These are phyloP conservation scores for Eremothecium sinecaudum DNA, from an alignment of 1,139 yeast species.

Conservation along the genomic window DNA sequence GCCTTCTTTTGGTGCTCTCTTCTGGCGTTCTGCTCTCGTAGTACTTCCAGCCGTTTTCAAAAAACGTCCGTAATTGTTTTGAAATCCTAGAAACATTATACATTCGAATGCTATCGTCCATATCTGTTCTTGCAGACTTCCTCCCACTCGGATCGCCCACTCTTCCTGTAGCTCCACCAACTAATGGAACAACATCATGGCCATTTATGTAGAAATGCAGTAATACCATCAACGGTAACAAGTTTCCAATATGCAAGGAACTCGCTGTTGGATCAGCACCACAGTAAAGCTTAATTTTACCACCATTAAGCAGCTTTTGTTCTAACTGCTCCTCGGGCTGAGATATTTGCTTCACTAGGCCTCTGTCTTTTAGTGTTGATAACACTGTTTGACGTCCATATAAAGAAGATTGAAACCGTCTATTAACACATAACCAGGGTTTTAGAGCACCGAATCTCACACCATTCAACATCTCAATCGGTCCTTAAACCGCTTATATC, in stretches of 20 bases:
- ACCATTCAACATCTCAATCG: too few relatives aligned
- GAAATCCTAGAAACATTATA: constrained; percentile 55
- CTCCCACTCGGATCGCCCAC: constrained; percentile 98
- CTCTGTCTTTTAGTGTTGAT: constrained; percentile 26
- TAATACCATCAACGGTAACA: constrained; percentile 76
- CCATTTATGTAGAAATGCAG: constrained; percentile 81
- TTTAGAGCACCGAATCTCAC: background rate
- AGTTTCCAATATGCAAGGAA: constrained; percentile 83
- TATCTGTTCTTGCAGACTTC: constrained; percentile 54
- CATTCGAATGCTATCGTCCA: constrained; percentile 44
- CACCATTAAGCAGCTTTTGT: constrained; percentile 23
- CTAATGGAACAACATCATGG: constrained; percentile 68
- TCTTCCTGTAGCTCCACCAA: constrained; percentile 97
- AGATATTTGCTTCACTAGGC: constrained; percentile 31
- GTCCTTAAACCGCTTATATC: too few relatives aligned
- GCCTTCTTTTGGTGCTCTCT: constrained; percentile 14
- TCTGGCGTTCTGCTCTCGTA: constrained; percentile 51
- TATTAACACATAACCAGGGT: background rate
- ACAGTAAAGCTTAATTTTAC: constrained; percentile 57
- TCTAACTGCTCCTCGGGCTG: constrained; percentile 21
- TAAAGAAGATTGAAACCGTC: background rate
- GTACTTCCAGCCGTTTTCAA: constrained; percentile 50
- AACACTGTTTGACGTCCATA: constrained; percentile 9
- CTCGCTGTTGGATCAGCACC: constrained; percentile 96
- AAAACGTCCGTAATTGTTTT: constrained; percentile 51